Evolutionary conservation across 345 rosid species (phyloP), one percentile per base, ranked within the genome.

Genomic region (Populus nigra): DNA sequence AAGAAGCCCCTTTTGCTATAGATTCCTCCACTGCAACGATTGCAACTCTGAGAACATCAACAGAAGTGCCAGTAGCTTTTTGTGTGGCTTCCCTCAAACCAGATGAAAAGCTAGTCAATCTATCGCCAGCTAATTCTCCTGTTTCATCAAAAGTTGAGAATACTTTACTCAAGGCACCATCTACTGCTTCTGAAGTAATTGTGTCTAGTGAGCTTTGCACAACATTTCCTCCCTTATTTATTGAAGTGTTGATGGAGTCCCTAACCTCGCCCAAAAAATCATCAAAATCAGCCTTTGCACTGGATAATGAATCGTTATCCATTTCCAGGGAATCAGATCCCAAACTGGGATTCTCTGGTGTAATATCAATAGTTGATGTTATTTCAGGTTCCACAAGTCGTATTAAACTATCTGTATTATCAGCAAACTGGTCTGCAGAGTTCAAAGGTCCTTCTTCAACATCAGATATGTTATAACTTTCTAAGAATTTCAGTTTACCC

Each of bases 31-130:
- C 79, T 77, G 84, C 81, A 80, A 88, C 81, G 65, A 93, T 81
- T 71, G 92, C 73, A 71, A 77, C 86, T 86, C 98, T 90, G 84
- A 96, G 78, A 71, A 88, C 80, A 82, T 93, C 91, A 81, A 86
- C 77, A 68, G 90, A 91, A 76, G 85, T 22, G 73, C 29, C 78
- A 76, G 84, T 78, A 79, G 93, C 91, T 83, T 78, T 88, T 76
- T 85, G 84, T 63, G 90, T 78, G 68, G 90, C 88, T 87, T 84
- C 93, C 72, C 82, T 89, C 81, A 91, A 80, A 81, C 80, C 87
- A 84, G 68, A 53, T 61, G 97, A 84, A 74, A 93, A 75, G 57
- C 78, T 83, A 13, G 86, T 79, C 41, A 91, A 68, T 83, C 78
- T 88, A 79, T 85, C 81, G 71, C 84, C 86, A 74, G 88, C 87